These are phyloP conservation scores for Phaffomyces antillensis DNA, from an alignment of 805 yeast species.

Conservation along the genomic window DNA sequence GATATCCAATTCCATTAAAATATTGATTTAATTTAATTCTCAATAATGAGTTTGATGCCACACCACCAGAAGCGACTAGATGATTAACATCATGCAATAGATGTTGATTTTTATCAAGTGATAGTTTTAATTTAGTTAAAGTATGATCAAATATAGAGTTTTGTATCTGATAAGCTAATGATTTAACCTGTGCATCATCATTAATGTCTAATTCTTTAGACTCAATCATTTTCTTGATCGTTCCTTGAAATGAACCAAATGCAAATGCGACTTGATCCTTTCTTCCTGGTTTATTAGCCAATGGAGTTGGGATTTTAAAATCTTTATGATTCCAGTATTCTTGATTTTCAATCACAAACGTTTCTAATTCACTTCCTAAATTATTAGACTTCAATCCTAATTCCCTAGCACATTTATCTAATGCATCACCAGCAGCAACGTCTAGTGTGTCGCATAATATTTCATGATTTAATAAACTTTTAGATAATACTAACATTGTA, in stretches of 20 bases:
- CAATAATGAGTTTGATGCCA: slow-evolving; percentile 64
- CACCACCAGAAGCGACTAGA: slow-evolving; percentile 91
- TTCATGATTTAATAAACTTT: slow-evolving; percentile 55
- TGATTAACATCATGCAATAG: slow-evolving; percentile 38
- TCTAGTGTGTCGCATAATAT: slow-evolving; percentile 72
- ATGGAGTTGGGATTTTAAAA: slow-evolving; percentile 41
- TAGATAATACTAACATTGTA: slow-evolving; percentile 74
- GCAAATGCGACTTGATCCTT: slow-evolving; percentile 49
- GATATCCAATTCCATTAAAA: slow-evolving; percentile 26
- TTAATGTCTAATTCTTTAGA: slow-evolving; percentile 13
- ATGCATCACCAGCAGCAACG: slow-evolving; percentile 88
- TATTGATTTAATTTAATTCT: slow-evolving; percentile 40
- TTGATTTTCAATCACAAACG: slow-evolving; percentile 33
- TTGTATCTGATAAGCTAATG: slow-evolving; percentile 56
- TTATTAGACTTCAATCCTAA: slow-evolving; percentile 74
- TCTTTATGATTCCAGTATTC: slow-evolving; percentile 22
- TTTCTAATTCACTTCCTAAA: slow-evolving; percentile 81
- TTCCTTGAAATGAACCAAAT: slow-evolving; percentile 69
- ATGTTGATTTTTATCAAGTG: slow-evolving; percentile 35
- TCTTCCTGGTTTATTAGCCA: slow-evolving; percentile 42
- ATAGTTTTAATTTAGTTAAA: slow-evolving; percentile 50
- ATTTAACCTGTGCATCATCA: slow-evolving; percentile 26
- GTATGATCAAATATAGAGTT: slow-evolving; percentile 66
- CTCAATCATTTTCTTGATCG: slow-evolving; percentile 35
- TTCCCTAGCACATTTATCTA: slow-evolving; percentile 88